Evolutionary conservation across 352 stramenopile genomes (phyloP).

Genomic region (Globisporangium parvum): DNA sequence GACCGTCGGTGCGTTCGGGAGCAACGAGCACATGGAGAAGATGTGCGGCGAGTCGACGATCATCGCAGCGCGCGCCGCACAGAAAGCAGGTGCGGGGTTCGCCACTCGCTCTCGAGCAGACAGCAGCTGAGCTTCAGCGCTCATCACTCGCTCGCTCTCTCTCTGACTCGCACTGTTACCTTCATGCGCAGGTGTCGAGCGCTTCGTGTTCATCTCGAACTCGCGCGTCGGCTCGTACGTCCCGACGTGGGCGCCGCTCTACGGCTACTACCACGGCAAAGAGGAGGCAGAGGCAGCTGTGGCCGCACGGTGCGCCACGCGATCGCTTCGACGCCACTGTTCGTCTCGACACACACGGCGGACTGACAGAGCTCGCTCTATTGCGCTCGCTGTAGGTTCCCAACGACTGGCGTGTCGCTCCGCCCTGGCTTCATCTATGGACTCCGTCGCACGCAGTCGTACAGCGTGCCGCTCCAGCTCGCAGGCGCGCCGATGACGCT

Average conservation of each 20-base stretch:
- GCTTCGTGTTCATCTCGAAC: slow-evolving; percentile 90
- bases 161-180: background rate
- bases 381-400: slow-evolving; percentile 36
- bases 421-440: slow-evolving; percentile 90
- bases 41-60: slow-evolving; percentile 88
- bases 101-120: too few relatives aligned
- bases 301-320: slow-evolving; percentile 30
- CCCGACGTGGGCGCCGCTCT: slow-evolving; percentile 65
- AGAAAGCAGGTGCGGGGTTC: slow-evolving; percentile 56
- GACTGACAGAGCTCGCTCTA: too few relatives aligned
- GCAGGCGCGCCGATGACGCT: slow-evolving; percentile 65
- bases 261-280: slow-evolving; percentile 90
- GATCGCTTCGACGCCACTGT: too few relatives aligned
- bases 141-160: background rate
- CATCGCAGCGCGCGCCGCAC: slow-evolving; percentile 57
- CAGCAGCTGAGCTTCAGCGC: background rate
- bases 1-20: slow-evolving; percentile 85
- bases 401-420: slow-evolving; percentile 69
- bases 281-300: slow-evolving; percentile 77
- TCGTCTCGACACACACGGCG: too few relatives aligned
- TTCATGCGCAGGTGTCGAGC: slow-evolving; percentile 31
- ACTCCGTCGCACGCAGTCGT: slow-evolving; percentile 54
- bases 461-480: slow-evolving; percentile 70
- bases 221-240: slow-evolving; percentile 81
- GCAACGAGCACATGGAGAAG: slow-evolving; percentile 86